Conservation (phyloP, 139 green algal genomes). For the Coccomyxa sp. region DNA sequence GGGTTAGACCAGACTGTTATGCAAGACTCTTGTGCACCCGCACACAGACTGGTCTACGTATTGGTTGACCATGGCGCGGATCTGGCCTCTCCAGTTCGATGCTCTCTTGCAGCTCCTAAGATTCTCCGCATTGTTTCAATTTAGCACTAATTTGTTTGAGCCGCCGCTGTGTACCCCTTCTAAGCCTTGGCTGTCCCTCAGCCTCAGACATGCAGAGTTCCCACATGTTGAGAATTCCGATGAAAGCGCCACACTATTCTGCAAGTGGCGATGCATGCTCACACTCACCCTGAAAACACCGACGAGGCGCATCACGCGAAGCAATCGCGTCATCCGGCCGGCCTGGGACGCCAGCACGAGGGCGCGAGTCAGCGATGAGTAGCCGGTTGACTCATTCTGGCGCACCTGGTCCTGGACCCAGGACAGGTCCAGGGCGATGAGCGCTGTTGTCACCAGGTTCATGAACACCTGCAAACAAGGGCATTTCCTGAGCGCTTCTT, state of each 20-base stretch:
- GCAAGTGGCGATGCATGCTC: neutral
- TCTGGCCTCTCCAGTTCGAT: too few relatives aligned
- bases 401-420: neutral
- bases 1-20: too few relatives aligned
- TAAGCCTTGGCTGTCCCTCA: too few relatives aligned
- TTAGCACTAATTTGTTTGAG: too few relatives aligned
- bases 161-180: too few relatives aligned
- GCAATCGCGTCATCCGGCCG: neutral
- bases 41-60: too few relatives aligned
- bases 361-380: neutral
- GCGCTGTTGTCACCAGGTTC: neutral
- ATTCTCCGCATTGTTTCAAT: too few relatives aligned
- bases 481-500: neutral
- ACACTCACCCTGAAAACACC: neutral
- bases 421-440: neutral
- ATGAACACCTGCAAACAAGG: neutral
- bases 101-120: too few relatives aligned
- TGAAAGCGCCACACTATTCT: too few relatives aligned
- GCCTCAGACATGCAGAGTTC: neutral
- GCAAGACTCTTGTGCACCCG: too few relatives aligned
- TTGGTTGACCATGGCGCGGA: too few relatives aligned
- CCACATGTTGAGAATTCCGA: too few relatives aligned
- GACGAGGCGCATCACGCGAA: neutral
- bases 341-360: neutral
- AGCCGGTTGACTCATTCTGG: neutral